Base-by-base conservation (phyloP, 148 eudicot genomes). In the Selenicereus undatus region DNA sequence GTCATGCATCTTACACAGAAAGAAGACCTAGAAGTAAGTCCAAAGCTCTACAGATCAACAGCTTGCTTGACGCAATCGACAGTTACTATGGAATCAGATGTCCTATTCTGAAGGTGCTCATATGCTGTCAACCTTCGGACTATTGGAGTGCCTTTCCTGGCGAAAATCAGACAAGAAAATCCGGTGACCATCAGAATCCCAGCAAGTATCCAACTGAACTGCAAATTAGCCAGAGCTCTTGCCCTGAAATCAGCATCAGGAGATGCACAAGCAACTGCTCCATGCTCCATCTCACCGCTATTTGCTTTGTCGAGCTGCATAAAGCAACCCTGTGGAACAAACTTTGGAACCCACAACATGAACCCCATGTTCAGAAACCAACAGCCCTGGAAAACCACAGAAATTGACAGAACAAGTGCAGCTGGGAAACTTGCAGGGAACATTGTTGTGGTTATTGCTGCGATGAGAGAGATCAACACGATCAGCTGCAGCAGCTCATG, bases 291-390 rank as follows among this genome's bases (percentile, higher is more conserved):
- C 69, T 12, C 69, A 35, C 81, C 71, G 64, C 76, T 68, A 30
- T 76, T 36, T 8, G 45, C 60, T 32, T 80, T 77, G 16, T 36
- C 81, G 18, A 77, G 27, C 80, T 82, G 87, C n/a, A 60, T 39
- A 54, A 65, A 62, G 80, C 97, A 95, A 76, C 94, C 97, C 66
- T 50, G 80, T 1, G 98, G 92, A 73, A 90, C 86, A 76, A 95
- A 91, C 72, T 80, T 62, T 14, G 94, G 96, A 73, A 85, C 87
- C 97, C 98, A 93, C 39, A 95, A 80, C 87, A 87, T 83, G 39
- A 95, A 86, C 45, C 94, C 98, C 98, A 93, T 95, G 92, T 89
- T 89, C 4, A 90, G 43, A 71, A 95, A 87, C 97, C 97, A 92
- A 77, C 82, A 85, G 14, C 98, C 98, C 85, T 93, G 97, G 73